Evolutionary conservation across 129 eudicot species (phyloP).

Genomic region (Flaveria trinervia): DNA sequence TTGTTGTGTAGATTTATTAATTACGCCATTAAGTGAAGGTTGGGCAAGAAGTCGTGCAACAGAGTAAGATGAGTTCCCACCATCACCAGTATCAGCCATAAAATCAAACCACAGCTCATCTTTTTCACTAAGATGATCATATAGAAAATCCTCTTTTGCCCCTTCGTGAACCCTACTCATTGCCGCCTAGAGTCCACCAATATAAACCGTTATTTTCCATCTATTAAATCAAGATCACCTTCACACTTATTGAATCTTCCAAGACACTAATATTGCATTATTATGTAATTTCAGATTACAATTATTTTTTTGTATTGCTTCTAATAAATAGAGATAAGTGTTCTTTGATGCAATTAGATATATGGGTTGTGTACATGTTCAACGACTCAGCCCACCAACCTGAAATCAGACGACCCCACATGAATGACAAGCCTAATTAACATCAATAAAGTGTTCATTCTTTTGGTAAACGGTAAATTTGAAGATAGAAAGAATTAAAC

Average conservation of each 20-base stretch:
- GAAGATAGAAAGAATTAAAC: slow-evolving; percentile 35
- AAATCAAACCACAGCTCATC: slow-evolving; percentile 96
- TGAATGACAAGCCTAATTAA: too few species aligned
- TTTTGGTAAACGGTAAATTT: not conserved
- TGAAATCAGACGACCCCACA: too few species aligned
- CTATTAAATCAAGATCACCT: not conserved
- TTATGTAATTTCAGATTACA: too few species aligned
- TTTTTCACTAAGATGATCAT: slow-evolving; percentile 78
- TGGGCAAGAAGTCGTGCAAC: slow-evolving; percentile 95
- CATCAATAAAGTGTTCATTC: not conserved
- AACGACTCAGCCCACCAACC: too few species aligned
- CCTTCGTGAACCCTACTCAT: slow-evolving; percentile 81
- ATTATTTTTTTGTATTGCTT: too few species aligned
- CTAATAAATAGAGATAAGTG: too few species aligned
- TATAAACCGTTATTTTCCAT: not conserved
- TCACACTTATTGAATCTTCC: not conserved
- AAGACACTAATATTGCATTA: not conserved
- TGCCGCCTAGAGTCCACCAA: slow-evolving; percentile 61
- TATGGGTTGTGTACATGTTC: too few species aligned
- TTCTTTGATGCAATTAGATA: too few species aligned
- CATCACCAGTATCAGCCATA: slow-evolving; percentile 99
- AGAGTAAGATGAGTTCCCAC: slow-evolving; percentile 87
- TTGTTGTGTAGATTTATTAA: slow-evolving; percentile 37
- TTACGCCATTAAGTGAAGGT: slow-evolving; percentile 52
- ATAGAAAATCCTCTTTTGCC: slow-evolving; percentile 68